A percentile compares a stretch with the other conserved stretches of the same genome.
Conservation (phyloP, 2,329 filamentous ascomycete genomes). For the Calonectria ilicicola region DNA sequence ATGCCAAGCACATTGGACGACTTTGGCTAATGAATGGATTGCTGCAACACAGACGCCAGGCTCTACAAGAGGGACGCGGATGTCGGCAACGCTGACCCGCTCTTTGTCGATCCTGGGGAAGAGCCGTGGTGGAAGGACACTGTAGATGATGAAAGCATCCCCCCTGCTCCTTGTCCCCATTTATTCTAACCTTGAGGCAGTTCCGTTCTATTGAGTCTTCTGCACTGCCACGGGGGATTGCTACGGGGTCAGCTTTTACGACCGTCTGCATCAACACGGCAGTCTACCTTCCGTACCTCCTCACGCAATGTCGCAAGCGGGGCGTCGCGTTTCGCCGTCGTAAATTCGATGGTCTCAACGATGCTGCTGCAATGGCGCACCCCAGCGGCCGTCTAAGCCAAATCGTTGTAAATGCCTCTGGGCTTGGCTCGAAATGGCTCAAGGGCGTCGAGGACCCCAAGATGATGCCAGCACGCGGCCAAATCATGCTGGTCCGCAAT, state of each 20-base stretch:
- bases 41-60: background rate
- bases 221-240: constrained; percentile 60
- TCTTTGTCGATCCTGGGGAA: constrained; percentile 4
- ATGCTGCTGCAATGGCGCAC: constrained; percentile 60
- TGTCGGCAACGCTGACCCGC: background rate
- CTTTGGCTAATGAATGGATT: background rate
- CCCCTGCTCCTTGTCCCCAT: background rate
- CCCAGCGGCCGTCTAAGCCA: constrained; percentile 54
- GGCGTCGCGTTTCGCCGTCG: constrained; percentile 66
- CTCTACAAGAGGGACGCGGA: background rate
- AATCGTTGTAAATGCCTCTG: constrained; percentile 78
- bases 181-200: background rate
- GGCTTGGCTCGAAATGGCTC: constrained; percentile 72
- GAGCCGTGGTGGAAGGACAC: background rate
- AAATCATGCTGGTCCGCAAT: constrained; percentile 82
- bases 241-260: constrained; percentile 80
- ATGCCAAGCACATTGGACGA: background rate
- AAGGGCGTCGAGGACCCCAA: constrained; percentile 75
- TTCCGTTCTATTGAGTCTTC: constrained; percentile 2
- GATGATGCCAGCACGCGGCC: constrained; percentile 75
- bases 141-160: background rate
- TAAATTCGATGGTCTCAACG: constrained; percentile 67
- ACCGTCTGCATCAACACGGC: constrained; percentile 80
- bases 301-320: constrained; percentile 73
- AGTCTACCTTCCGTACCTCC: constrained; percentile 77